Conservation (phyloP, 352 stramenopile genomes). For the Hyaloperonospora brassicae region DNA sequence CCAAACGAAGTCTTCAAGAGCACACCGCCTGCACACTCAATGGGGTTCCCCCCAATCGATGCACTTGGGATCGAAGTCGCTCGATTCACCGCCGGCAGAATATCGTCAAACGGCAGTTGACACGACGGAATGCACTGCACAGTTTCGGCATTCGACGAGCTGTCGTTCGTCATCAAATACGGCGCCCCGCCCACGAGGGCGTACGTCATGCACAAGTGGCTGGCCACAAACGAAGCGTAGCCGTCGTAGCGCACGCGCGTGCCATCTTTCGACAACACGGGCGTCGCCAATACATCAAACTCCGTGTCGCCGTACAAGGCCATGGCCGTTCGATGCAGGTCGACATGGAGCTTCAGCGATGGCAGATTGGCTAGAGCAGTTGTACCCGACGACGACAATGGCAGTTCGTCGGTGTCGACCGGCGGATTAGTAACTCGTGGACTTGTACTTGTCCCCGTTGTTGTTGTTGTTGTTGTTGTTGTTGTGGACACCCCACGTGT, state of each 20-base stretch:
- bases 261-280: constrained; percentile 17
- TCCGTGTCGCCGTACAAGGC: constrained; percentile 16
- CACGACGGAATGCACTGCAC: constrained; percentile 15
- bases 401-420: constrained; percentile 1
- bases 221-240: constrained; percentile 22
- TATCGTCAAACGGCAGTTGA: constrained; percentile 5
- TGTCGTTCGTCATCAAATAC: constrained; percentile 20
- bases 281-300: constrained; percentile 26
- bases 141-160: constrained; percentile 3
- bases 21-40: constrained; percentile 8
- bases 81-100: constrained; percentile 9
- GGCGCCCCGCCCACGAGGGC: constrained; percentile 17
- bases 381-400: neutral
- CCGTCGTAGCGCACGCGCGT: constrained; percentile 18
- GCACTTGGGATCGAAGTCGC: constrained; percentile 10
- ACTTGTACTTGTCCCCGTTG: too few species aligned
- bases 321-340: constrained; percentile 21
- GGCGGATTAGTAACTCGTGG: too few species aligned
- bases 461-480: too few species aligned
- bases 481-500: too few species aligned
- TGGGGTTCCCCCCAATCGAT: constrained; percentile 2
- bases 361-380: constrained; percentile 11
- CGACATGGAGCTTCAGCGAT: constrained; percentile 30
- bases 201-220: constrained; percentile 20
- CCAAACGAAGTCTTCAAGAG: constrained; percentile 10